phyloP scores from a whole-genome alignment of 805 yeast species.

The Saccharomycopsis sp. region DNA sequence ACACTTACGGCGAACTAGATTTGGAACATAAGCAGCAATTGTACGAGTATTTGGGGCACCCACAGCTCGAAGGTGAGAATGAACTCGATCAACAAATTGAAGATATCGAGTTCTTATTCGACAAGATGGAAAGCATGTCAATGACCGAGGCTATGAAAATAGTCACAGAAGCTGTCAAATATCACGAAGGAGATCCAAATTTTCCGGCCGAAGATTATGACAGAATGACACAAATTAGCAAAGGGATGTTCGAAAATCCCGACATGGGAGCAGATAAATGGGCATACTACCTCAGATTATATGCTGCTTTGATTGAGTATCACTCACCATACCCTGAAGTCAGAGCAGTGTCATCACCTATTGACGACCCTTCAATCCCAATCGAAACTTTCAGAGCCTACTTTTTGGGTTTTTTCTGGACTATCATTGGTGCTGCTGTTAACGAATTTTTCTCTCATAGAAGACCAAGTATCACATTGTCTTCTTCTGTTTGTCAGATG shows the following conservation, averaged over 20 bases:
- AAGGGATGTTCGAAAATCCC: constrained; percentile 24
- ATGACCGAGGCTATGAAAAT: constrained; percentile 36
- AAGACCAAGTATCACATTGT: constrained; percentile 40
- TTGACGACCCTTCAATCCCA: constrained; percentile 41
- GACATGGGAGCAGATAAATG: constrained; percentile 21
- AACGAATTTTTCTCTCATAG: constrained; percentile 52
- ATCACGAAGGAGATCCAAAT: constrained; percentile 44
- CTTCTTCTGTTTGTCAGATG: constrained; percentile 39
- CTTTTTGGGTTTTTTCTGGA: constrained; percentile 36
- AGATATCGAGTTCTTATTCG: constrained; percentile 9
- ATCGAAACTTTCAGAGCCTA: constrained; percentile 42
- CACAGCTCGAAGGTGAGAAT: background rate
- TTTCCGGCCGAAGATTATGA: constrained; percentile 34
- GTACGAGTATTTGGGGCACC: constrained; percentile 4
- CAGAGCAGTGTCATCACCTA: constrained; percentile 49
- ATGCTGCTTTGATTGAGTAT: constrained; percentile 33
- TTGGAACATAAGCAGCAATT: background rate
- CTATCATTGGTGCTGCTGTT: constrained; percentile 45
- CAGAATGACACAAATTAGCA: constrained; percentile 27
- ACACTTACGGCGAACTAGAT: background rate
- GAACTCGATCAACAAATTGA: background rate
- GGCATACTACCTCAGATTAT: constrained; percentile 23
- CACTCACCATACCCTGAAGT: constrained; percentile 61
- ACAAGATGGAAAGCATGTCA: constrained; percentile 30
- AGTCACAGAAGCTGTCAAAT: constrained; percentile 32